Conservation (phyloP, 208 protist species). For the Entamoeba moshkovskii region DNA sequence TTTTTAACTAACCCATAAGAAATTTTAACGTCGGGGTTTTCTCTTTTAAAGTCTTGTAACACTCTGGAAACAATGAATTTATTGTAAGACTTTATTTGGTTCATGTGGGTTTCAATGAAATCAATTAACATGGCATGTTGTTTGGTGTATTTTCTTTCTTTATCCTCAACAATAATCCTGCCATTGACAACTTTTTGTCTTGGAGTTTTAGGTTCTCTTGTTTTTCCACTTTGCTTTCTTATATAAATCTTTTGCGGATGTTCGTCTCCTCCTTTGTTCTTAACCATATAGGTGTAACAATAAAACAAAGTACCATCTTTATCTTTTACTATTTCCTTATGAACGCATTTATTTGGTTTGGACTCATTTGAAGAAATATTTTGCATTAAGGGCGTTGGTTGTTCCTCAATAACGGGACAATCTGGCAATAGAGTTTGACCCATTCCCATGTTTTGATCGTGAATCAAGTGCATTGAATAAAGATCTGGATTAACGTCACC, state of each 20-base stretch:
- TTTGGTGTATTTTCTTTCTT: not conserved
- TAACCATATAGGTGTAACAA: not conserved
- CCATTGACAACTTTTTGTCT: not conserved
- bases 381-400: not conserved
- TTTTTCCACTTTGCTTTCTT: not conserved
- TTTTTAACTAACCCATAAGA: not conserved
- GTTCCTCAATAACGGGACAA: not conserved
- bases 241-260: not conserved
- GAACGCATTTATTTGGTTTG: not conserved
- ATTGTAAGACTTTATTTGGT: not conserved
- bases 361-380: not conserved
- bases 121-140: not conserved
- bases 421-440: not conserved
- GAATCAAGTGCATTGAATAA: not conserved
- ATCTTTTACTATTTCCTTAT: not conserved
- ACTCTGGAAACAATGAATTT: not conserved
- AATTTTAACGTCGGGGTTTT: not conserved
- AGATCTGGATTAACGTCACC: not conserved
- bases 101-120: not conserved
- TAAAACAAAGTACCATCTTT: not conserved
- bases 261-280: not conserved
- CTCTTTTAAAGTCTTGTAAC: not conserved
- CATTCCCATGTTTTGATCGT: not conserved
- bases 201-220: not conserved
- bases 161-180: not conserved